Base-by-base conservation (phyloP, 2,329 filamentous ascomycete species). In the Trichoderma cornu-damae region DNA sequence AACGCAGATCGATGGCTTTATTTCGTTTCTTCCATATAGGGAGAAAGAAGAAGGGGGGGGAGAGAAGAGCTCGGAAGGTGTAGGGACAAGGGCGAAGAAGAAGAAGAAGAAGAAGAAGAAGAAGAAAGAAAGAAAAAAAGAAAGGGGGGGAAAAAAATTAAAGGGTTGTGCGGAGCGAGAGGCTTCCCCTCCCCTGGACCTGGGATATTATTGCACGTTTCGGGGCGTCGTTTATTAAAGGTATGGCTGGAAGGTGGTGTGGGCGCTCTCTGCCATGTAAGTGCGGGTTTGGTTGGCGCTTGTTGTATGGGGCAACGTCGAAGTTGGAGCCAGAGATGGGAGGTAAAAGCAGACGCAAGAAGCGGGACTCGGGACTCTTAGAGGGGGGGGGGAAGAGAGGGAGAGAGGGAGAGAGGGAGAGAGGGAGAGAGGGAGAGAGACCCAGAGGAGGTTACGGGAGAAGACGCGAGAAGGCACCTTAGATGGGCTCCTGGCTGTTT, bases 251-350 rank as follows among this genome's bases (percentile, higher is more conserved):
- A 47, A 26, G 51, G 51, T 55, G 51, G 51, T 55, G 51, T 55
- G 51, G 51, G 51, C 51, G 51, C 30, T 46, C 22, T 37, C 16
- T 46, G 22, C 24, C 40, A 34, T 55, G 51, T 47, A 46, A 44
- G 30, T 55, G 42, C 42, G 42, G 51, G 22, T 30, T 55, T 55
- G 51, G 51, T 47, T 55, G 51, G 51, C 42, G 51, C 51, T 47
- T 55, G 42, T 26, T 47, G 30, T 55, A 55, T 47, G 51, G 51
- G 51, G 51, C 51, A n/a, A 46, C 51, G 51, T 46, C 30, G 28
- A 54, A 34, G 40, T 16, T 35, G 16, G 51, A 54, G 40, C 12
- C 38, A 46, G 28, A 47, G 50, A 22, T 42, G 35, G 30, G 30
- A 44, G 34, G 22, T 20, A 28, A 37, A 32, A 30, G 16, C 8